Evolutionary conservation across 805 yeast genomes (phyloP).

Genomic region (Saccharomycopsis oosterbeekiorum): DNA sequence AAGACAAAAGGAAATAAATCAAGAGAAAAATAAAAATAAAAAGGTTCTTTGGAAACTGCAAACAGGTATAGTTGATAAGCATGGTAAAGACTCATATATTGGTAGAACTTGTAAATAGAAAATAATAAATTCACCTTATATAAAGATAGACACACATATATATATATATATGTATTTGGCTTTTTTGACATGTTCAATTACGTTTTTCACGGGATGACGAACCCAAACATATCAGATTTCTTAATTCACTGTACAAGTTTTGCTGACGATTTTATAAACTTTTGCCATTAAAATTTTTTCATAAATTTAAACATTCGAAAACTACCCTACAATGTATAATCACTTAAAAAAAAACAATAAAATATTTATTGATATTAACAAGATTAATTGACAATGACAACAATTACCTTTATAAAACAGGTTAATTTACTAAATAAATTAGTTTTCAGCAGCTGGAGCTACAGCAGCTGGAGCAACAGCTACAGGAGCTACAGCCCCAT

Average conservation of each 20-base stretch:
- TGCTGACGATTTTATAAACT: background rate
- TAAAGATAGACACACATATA: background rate
- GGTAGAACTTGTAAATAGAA: background rate
- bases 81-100: background rate
- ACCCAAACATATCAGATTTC: too few species aligned
- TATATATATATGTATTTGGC: background rate
- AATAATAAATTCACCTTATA: too few species aligned
- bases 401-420: background rate
- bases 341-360: background rate
- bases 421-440: background rate
- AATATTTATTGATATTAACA: constrained; percentile 1
- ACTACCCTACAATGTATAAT: background rate
- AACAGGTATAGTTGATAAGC: background rate
- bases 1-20: background rate
- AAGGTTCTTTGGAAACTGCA: background rate
- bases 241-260: background rate
- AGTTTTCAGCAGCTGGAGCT: background rate
- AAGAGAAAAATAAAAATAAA: background rate
- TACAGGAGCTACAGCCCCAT: constrained; percentile 3
- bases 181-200: background rate
- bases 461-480: background rate
- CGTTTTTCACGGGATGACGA: too few species aligned
- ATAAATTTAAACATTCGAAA: too few species aligned
- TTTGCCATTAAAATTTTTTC: too few species aligned
- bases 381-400: background rate